Percentiles rank a stretch among this genome's conserved stretches.
Conservation (phyloP, 192 early-diverging fungal genomes). For the Coemansia sp. region DNA sequence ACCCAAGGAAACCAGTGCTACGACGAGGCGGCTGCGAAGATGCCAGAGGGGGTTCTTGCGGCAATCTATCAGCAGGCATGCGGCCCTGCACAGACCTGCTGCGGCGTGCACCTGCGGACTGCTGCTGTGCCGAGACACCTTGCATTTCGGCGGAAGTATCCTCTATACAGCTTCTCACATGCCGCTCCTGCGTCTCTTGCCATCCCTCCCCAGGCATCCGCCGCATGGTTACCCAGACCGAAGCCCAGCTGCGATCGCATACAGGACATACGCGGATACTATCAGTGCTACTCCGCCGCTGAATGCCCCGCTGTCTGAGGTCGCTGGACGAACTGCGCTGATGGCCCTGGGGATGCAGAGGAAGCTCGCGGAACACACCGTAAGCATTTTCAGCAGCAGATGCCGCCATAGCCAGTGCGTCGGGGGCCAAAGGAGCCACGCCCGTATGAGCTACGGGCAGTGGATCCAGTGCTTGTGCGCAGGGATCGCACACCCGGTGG, state of each 20-base stretch:
- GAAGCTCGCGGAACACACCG: constrained; percentile 16
- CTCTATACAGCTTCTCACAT: constrained; percentile 40
- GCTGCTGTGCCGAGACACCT: constrained; percentile 8
- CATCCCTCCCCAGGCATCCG: constrained; percentile 44
- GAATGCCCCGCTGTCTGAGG: background rate
- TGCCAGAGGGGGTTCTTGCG: too few species aligned
- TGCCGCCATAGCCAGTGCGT: constrained; percentile 15
- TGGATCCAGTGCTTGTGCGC: constrained; percentile 30
- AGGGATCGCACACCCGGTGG: constrained; percentile 61
- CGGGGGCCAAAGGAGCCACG: constrained; percentile 3
- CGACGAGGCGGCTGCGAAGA: constrained; percentile 11
- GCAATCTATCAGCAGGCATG: background rate
- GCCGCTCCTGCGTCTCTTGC: constrained; percentile 50
- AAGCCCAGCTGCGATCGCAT: constrained; percentile 36
- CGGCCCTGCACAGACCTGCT: constrained; percentile 10
- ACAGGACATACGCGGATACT: constrained; percentile 41
- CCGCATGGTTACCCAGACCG: constrained; percentile 27
- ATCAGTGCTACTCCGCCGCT: constrained; percentile 20
- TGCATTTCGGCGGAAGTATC: constrained; percentile 42
- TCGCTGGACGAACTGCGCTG: background rate
- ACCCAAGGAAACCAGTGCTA: constrained; percentile 19
- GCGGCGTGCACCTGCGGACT: constrained; percentile 7
- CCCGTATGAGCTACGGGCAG: too few species aligned
- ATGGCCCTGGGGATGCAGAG: background rate
- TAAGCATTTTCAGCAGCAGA: constrained; percentile 31